Conservation (phyloP, 768 basidiomycete species). For the Macrolepiota fuliginosa region DNA sequence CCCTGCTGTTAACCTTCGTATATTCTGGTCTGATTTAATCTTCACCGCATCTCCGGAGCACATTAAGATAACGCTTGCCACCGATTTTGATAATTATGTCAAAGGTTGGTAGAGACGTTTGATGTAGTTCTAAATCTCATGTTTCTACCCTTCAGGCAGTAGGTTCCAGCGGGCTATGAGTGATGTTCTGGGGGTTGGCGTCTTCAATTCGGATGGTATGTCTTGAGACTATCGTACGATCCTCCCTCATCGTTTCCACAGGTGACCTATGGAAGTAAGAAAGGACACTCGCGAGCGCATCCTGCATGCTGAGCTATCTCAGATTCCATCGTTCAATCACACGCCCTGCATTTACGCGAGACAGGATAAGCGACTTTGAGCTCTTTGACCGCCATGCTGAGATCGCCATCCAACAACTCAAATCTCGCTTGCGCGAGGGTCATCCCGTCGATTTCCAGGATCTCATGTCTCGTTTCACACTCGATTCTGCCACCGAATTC, state of each 20-base stretch:
- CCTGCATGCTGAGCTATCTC: not conserved
- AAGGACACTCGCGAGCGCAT: not conserved
- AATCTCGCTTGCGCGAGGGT: slow-evolving; percentile 45
- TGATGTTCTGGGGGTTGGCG: slow-evolving; percentile 57
- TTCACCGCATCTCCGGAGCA: slow-evolving; percentile 53
- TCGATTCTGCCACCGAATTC: slow-evolving; percentile 67
- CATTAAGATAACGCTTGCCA: slow-evolving; percentile 54
- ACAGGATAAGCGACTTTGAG: slow-evolving; percentile 58
- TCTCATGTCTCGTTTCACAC: slow-evolving; percentile 58
- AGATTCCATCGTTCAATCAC: slow-evolving; percentile 66
- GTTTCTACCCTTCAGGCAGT: slow-evolving; percentile 28
- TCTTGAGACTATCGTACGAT: not conserved
- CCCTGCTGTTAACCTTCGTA: slow-evolving; percentile 41
- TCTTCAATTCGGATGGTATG: slow-evolving; percentile 68
- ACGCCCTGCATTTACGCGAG: slow-evolving; percentile 61
- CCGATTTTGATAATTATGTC: slow-evolving; percentile 56
- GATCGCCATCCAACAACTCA: slow-evolving; percentile 38
- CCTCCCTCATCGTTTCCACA: slow-evolving; percentile 9
- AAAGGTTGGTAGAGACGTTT: slow-evolving; percentile 39
- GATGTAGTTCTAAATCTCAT: not conserved
- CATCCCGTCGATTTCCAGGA: slow-evolving; percentile 65
- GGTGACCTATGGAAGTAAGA: slow-evolving; percentile 38
- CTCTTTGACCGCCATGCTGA: slow-evolving; percentile 57
- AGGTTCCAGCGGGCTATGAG: slow-evolving; percentile 42
- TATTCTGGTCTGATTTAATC: slow-evolving; percentile 43